Conservation (phyloP, 1,284 basidiomycete species). For the Heterobasidion parviporum region DNA sequence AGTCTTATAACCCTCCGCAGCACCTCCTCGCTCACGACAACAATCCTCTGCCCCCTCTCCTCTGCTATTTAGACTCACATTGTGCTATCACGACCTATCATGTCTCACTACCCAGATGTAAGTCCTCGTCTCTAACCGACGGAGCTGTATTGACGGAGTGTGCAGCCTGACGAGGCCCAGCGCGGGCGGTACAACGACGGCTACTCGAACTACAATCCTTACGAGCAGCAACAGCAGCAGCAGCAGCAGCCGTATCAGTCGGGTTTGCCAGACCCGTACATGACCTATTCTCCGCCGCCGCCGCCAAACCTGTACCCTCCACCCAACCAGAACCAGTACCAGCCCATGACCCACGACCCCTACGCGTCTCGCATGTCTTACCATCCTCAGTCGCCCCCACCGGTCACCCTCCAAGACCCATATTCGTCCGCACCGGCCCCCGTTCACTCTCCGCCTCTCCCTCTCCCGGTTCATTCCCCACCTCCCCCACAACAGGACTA, state of each 20-base stretch:
- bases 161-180: constrained; percentile 48
- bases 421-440: constrained; percentile 1
- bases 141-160: not conserved
- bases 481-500: not conserved
- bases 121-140: not conserved
- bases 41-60: too few relatives aligned
- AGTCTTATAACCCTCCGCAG: too few relatives aligned
- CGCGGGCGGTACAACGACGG: constrained; percentile 50
- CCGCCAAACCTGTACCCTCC: not conserved
- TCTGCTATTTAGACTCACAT: too few relatives aligned
- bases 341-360: not conserved
- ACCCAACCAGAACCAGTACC: not conserved
- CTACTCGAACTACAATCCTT: constrained; percentile 33
- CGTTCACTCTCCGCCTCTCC: constrained; percentile 5
- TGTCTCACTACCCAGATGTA: not conserved
- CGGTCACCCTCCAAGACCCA: constrained; percentile 4
- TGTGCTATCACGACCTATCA: not conserved
- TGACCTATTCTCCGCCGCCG: not conserved
- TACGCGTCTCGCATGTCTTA: not conserved
- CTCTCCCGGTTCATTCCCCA: not conserved
- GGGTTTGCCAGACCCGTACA: not conserved
- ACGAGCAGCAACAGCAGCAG: not conserved
- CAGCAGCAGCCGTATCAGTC: constrained; percentile 8
- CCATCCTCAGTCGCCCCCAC: constrained; percentile 4
- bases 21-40: too few relatives aligned